Evolutionary conservation across 2,329 filamentous ascomycete species (phyloP), one percentile per base, ranked within the genome.

Genomic region (Bipolaris sorokiniana): DNA sequence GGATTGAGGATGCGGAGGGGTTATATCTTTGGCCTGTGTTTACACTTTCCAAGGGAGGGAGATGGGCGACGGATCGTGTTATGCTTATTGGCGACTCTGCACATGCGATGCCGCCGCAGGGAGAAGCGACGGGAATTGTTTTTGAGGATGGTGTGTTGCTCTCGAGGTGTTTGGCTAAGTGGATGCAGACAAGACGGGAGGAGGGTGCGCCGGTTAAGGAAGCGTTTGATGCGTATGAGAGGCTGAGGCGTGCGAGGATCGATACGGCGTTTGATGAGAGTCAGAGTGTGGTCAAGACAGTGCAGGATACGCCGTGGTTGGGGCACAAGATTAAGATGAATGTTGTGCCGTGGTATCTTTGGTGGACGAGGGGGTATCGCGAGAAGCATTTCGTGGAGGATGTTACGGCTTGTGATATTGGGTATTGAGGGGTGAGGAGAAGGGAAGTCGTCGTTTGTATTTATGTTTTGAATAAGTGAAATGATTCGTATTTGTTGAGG

Each of bases 61-160:
- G 76, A 53, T 81, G 79, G 80, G 70, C 72, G 1, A 80, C 78
- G 0, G 70, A 79, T n/a, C 67, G 77, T 4, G 74, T 77, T 2
- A 78, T 80, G 73, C 65, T 81, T 34, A 74, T 81, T 5, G 79
- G 79, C 3, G 79, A 82, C 56, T 77, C 78, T 31, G 79, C 80
- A 47, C 79, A 81, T 63, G 79, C 79, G 9, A 83, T 83, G 81
- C 80, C 81, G 3, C 81, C 81, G 3, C 80, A 82, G 56, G 81
- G 81, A 10, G 81, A 83, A 59, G 77, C 75, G 31, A 83, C 81
- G 3, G 81, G 81, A 15, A 79, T 83, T 33, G 80, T 83, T 9
- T 82, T 84, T 59, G 82, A 83, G 68, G 81, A 83, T 63, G 82
- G 78, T 2, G 79, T 83, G 34, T 66, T 83, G 51, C 78, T 83